Percentiles rank a stretch among this genome's conserved stretches.
Evolutionary conservation across 169 alveolate genomes (phyloP).

Genomic region (Theileria annulata): DNA sequence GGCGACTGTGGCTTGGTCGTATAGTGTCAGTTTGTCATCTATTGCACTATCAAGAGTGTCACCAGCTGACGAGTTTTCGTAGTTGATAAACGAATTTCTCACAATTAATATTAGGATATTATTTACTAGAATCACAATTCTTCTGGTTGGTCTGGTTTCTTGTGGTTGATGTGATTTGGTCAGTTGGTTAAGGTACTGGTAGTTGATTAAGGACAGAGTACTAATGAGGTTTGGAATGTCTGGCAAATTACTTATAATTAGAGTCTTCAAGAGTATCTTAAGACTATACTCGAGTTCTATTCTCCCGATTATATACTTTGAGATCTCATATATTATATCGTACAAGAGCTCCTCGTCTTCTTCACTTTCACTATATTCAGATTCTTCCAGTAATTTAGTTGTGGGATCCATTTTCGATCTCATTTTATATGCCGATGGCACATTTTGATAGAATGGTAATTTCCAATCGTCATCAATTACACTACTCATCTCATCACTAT

Average conservation of each 20-base stretch:
- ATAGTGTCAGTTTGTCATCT: no score
- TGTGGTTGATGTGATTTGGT: not conserved
- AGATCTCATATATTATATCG: conserved; percentile 4
- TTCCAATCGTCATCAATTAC: conserved; percentile 7
- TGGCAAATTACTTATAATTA: conserved; percentile 8
- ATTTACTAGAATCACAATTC: not conserved
- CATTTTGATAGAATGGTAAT: not conserved
- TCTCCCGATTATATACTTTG: conserved; percentile 12
- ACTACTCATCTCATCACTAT: no score
- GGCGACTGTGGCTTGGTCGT: not conserved
- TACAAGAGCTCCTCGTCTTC: not conserved
- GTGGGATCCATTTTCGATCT: conserved; percentile 20
- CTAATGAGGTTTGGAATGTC: conserved; percentile 12
- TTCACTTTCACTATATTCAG: not conserved
- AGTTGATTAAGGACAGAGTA: not conserved
- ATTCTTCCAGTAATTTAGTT: conserved; percentile 15
- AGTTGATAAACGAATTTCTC: conserved; percentile 1
- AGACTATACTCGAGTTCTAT: conserved; percentile 15
- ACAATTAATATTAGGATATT: not conserved
- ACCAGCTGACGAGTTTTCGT: not conserved
- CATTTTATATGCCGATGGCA: conserved; percentile 1
- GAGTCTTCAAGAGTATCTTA: conserved; percentile 9
- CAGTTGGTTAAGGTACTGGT: not conserved
- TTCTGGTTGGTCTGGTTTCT: not conserved
- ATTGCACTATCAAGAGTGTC: no score